phyloP scores from a whole-genome alignment of 371 early-diverging fungal species.

The Gilbertella persicaria region DNA sequence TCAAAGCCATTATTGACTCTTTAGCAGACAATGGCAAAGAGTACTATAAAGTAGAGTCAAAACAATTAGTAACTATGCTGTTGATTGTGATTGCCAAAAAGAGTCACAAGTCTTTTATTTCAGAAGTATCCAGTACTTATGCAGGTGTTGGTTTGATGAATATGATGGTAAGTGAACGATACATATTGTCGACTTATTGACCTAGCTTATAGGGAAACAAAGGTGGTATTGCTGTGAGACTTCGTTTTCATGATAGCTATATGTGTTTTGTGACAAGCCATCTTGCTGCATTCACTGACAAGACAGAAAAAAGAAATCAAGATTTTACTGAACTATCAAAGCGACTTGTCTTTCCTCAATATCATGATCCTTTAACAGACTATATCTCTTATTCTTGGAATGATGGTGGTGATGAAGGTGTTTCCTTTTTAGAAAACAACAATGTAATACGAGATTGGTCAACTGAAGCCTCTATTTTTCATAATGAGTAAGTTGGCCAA shows the following conservation, averaged over 20 bases:
- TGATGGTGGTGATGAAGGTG: slow-evolving; percentile 52
- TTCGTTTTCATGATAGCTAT: slow-evolving; percentile 79
- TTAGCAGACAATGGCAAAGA: slow-evolving; percentile 52
- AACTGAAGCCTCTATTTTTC: slow-evolving; percentile 58
- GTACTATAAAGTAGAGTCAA: slow-evolving; percentile 68
- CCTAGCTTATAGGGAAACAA: slow-evolving; percentile 92
- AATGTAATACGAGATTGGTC: slow-evolving; percentile 36
- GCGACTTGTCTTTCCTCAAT: slow-evolving; percentile 62
- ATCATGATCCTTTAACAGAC: slow-evolving; percentile 23
- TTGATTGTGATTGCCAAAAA: slow-evolving; percentile 77
- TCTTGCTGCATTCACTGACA: slow-evolving; percentile 82
- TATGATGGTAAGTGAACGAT: slow-evolving; percentile 57
- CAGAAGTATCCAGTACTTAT: slow-evolving; percentile 59
- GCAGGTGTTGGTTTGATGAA: slow-evolving; percentile 83
- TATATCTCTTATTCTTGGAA: slow-evolving; percentile 47
- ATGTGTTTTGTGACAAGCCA: slow-evolving; percentile 89
- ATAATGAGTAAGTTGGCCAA: slow-evolving; percentile 63
- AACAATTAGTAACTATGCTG: slow-evolving; percentile 86
- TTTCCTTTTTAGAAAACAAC: slow-evolving; percentile 36
- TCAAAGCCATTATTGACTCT: slow-evolving; percentile 64
- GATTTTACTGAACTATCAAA: slow-evolving; percentile 86
- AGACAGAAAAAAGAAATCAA: slow-evolving; percentile 83
- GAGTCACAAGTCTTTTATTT: slow-evolving; percentile 53
- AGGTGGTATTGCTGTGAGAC: slow-evolving; percentile 84
- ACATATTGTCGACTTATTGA: too few species aligned